Base-by-base conservation (phyloP, 345 rosid genomes). In the Noccaea caerulescens region DNA sequence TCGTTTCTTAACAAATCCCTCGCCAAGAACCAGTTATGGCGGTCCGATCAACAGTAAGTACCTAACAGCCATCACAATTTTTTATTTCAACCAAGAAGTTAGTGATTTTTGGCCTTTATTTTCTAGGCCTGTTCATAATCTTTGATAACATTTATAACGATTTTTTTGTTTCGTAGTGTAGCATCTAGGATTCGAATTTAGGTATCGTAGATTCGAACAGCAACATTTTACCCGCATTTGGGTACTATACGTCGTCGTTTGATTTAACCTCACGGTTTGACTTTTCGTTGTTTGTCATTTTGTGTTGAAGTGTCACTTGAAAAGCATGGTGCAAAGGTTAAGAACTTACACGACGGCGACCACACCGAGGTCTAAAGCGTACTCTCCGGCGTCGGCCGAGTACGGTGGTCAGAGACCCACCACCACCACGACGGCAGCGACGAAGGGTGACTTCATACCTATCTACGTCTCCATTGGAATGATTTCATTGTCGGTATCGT, bases 391-490 rank as follows among this genome's bases (percentile, higher is more conserved):
- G 0, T 38, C 81, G 2, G 56, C 68, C 4, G 58, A 62, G 6
- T 73, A 72, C 13, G 52, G 74, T 70, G 50, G 14, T 0, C 10
- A 47, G 37, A 42, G 7, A 33, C 18, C 37, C 3, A 3, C 68
- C 30, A 36, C 66, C 9, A 58, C 54, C 37, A 57, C 65, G 3
- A 1, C 52, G 0, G 10, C 68, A 1, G 66, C 73, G 0, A 53
- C 56, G 7, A 83, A 63, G 69, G 92, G 83, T 0, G 86, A 84
- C 16, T 71, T 62, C 10, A 65, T 50, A 4, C 89, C 90, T 0
- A 69, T 87, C 0, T 81, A 71, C 34, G 76, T 89, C 14, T 80
- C 86, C 7, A 9, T 80, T 0, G 94, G 90, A 11, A 36, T 86
- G 82, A 79, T 87, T 33, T 18, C 66, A 6, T 3, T 84, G 70